phyloP scores from a whole-genome alignment of 306 rosid genomes.

The Prinsepia uniflora region DNA sequence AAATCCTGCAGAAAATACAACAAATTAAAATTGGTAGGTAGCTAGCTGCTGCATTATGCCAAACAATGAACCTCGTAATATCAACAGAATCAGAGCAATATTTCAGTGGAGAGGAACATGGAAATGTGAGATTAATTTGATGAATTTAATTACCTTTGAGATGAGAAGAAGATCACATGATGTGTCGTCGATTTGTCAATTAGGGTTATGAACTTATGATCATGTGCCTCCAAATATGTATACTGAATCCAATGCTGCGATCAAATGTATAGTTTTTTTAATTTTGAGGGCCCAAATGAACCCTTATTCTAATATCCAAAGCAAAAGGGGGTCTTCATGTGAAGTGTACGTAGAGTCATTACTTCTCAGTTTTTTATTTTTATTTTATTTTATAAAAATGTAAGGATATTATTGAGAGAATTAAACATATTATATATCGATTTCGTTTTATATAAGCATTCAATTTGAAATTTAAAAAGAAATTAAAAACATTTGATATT shows the following conservation, averaged over 20 bases:
- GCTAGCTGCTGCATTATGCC: too few relatives aligned
- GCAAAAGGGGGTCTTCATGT: neutral
- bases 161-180: constrained; percentile 42
- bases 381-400: too few relatives aligned
- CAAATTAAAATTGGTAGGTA: neutral
- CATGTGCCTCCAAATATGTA: constrained; percentile 11
- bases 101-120: constrained; percentile 10
- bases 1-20: constrained; percentile 5
- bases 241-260: neutral
- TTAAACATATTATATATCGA: too few relatives aligned
- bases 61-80: constrained; percentile 5
- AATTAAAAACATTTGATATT: too few relatives aligned
- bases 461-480: too few relatives aligned
- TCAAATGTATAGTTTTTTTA: neutral
- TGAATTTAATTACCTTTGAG: constrained; percentile 14
- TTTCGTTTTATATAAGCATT: too few relatives aligned
- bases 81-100: constrained; percentile 31
- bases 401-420: too few relatives aligned
- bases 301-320: constrained; percentile 4
- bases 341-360: neutral
- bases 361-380: neutral
- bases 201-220: constrained; percentile 7
- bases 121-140: constrained; percentile 18
- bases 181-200: constrained; percentile 46
- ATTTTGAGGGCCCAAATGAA: constrained; percentile 4